phyloP scores from a whole-genome alignment of 169 alveolate genomes.

The Plasmodium relictum region DNA sequence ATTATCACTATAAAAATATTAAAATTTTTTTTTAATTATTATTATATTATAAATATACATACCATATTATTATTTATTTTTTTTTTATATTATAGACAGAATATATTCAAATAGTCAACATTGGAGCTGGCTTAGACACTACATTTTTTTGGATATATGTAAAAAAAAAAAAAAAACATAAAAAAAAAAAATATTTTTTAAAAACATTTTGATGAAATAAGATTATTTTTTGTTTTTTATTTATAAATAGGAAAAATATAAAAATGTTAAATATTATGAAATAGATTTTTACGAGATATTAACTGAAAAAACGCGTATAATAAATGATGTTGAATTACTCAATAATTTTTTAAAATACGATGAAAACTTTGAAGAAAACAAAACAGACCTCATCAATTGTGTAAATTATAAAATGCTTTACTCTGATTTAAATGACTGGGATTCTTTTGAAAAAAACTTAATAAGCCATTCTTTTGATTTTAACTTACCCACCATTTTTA shows the following conservation, averaged over 20 bases:
- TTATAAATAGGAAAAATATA: conserved; percentile 39
- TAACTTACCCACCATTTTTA: conserved; percentile 74
- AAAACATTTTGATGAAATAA: not conserved
- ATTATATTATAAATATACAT: not conserved
- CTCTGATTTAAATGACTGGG: conserved; percentile 36
- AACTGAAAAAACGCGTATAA: conserved; percentile 43
- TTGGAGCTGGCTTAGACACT: conserved; percentile 79
- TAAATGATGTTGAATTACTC: conserved; percentile 28
- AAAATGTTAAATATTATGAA: conserved; percentile 52
- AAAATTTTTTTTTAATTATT: not conserved
- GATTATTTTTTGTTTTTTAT: not conserved
- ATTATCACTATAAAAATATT: not conserved
- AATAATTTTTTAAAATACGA: conserved; percentile 43
- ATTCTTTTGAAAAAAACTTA: conserved; percentile 25
- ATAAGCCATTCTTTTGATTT: conserved; percentile 36
- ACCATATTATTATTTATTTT: not conserved
- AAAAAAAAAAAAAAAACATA: not conserved
- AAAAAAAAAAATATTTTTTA: not conserved
- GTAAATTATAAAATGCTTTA: conserved; percentile 70
- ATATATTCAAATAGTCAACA: conserved; percentile 57
- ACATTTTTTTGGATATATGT: conserved; percentile 77
- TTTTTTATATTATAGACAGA: conserved; percentile 33
- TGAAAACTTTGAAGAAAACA: conserved; percentile 12
- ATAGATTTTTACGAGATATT: conserved; percentile 58
- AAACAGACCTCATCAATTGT: conserved; percentile 49